Conservation (phyloP, 73 alveolate species). For the Diophrys appendiculata region DNA sequence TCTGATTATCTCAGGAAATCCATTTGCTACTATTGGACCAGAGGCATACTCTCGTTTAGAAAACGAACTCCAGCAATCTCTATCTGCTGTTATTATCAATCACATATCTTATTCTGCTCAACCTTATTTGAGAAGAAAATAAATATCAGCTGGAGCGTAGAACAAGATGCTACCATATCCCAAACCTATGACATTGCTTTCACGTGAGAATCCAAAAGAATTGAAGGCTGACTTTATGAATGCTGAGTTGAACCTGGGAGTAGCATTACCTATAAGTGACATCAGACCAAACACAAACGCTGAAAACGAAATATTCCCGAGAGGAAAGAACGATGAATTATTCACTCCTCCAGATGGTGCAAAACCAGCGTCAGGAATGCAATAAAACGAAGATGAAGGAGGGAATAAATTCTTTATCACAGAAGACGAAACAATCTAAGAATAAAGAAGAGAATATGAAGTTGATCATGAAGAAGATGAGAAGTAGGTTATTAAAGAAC, state of each 20-base stretch:
- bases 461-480: background rate
- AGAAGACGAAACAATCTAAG: slow-evolving; percentile 6
- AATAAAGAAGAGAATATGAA: background rate
- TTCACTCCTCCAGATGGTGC: slow-evolving; percentile 44
- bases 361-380: no score
- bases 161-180: slow-evolving; percentile 33
- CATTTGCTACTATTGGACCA: slow-evolving; percentile 35
- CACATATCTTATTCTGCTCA: slow-evolving; percentile 7
- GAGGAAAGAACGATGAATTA: slow-evolving; percentile 9
- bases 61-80: slow-evolving; percentile 15
- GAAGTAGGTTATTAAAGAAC: slow-evolving; percentile 21
- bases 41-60: slow-evolving; percentile 21
- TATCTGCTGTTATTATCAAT: slow-evolving; percentile 47
- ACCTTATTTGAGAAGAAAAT: no score
- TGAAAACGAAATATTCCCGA: slow-evolving; percentile 52
- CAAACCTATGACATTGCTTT: slow-evolving; percentile 43
- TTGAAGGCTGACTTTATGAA: slow-evolving; percentile 42
- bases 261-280: slow-evolving; percentile 38
- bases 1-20: slow-evolving; percentile 63
- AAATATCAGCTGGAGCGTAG: no score
- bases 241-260: slow-evolving; percentile 51
- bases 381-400: background rate
- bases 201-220: slow-evolving; percentile 41
- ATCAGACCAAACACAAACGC: slow-evolving; percentile 43
- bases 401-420: slow-evolving; percentile 28